Evolutionary conservation across 116 monocot genomes (phyloP), one percentile per base, ranked within the genome.

Genomic region (Posidonia oceanica): DNA sequence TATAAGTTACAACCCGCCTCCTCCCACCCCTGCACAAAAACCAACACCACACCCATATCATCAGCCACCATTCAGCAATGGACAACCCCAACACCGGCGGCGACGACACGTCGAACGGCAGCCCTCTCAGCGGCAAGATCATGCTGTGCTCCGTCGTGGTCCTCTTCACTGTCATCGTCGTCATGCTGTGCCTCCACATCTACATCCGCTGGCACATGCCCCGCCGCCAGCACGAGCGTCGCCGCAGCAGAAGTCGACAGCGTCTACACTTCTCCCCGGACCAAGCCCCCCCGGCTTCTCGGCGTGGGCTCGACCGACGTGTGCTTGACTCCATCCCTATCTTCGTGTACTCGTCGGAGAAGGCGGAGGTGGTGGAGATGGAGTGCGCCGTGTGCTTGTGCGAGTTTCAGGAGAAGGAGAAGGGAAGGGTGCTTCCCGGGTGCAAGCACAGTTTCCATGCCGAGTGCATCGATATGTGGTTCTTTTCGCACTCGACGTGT

Each of bases 111-210:
- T 29, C 29, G 29, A 29, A 29, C 29, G 29, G 29, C 29, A 29
- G 29, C 29, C 29, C 29, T 29, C 29, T 29, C 29, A 29, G 29
- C 29, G 29, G 29, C 29, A 29, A 29, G 29, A 29, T 83, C 76
- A 76, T 83, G 83, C 69, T 83, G 6, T 65, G 69, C 72, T 64
- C 60, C 64, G 75, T 80, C 80, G 57, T 76, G 54, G 41, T 66
- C 67, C 74, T 80, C 77, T 74, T 83, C 51, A 14, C 71, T 53
- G 66, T 74, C 66, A 55, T 76, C 67, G 13, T 80, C 52, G 14
- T 83, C 71, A 44, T 83, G 54, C 80, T 80, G 73, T 23, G 52
- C 70, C 67, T 83, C 42, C 79, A 83, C 57, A 55, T 83, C 70
- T 83, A 80, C 74, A 29, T 64, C 71, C 80, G 74, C 39, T 74